Base-by-base conservation (phyloP, 2,329 filamentous ascomycete genomes). In the Ceratocystiopsis brevicomis region DNA sequence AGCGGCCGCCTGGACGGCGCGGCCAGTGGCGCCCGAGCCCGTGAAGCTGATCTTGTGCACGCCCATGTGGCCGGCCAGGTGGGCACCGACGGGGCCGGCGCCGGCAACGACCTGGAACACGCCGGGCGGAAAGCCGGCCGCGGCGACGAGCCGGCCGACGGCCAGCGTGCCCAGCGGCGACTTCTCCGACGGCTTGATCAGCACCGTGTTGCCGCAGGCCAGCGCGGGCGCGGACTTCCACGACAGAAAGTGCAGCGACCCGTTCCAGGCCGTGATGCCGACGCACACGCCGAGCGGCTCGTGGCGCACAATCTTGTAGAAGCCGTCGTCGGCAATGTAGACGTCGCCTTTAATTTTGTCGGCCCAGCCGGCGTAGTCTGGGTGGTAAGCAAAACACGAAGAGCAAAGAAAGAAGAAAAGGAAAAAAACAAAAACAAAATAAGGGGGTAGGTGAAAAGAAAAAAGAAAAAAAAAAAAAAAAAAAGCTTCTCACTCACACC, bases 31-130 rank as follows among this genome's bases (percentile, higher is more conserved):
- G 14, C 78, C 75, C 49, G 78, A 75, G 19, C 76, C 76, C 0
- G 76, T 81, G 59, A 81, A 80, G 45, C 69, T 73, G 49, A 80
- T 73, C 56, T 81, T 80, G 49, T 71, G 68, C 50, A 80, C 17
- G 15, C 32, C 11, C 32, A 49, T 42, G 39, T 49, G 48, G 21
- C 38, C 37, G 10, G 47, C 41, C 15, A 46, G 30, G n/a, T 43
- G 42, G 1, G 44, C 44, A 32, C 48, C 48, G 12, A 44, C 43
- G 3, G 48, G 45, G 2, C 63, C 63, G 35, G 59, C 56, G 0
- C 64, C 64, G 12, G 56, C 40, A 53, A 66, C 41, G 33, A 65
- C 47, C 44, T 65, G 56, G 37, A 66, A 53, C 0, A 64, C 61
- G 1, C 63, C 63, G 0, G 60, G 55, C 0, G 62, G 63, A 42